phyloP scores from a whole-genome alignment of 140 eudicot species.

The Ambrosia hybrid region DNA sequence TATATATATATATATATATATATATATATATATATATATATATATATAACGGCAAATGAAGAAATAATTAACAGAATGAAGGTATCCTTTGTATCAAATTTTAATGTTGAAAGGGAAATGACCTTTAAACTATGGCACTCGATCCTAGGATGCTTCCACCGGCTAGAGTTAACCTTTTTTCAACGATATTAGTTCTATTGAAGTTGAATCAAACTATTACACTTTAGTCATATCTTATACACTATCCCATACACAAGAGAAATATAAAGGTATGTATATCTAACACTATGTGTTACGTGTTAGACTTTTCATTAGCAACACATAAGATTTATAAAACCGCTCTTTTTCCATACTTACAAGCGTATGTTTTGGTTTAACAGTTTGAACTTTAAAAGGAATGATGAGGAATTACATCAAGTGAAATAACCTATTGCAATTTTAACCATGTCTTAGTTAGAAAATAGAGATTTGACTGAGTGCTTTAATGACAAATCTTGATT shows the following conservation, averaged over 20 bases:
- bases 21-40: no score
- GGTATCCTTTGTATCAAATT: not conserved
- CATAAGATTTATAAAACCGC: not conserved
- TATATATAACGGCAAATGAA: not conserved
- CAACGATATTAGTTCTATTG: no score
- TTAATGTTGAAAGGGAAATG: constrained; percentile 17
- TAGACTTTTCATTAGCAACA: no score
- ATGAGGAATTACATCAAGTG: not conserved
- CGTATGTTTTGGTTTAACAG: not conserved
- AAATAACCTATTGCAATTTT: not conserved
- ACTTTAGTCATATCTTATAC: no score
- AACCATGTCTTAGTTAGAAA: not conserved
- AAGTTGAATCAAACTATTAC: no score
- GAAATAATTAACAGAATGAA: constrained; percentile 14
- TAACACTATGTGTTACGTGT: no score
- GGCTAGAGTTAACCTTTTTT: constrained; percentile 2
- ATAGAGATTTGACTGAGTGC: constrained; percentile 19
- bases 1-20: no score
- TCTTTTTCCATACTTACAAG: not conserved
- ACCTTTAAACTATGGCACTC: not conserved
- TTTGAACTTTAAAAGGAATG: not conserved
- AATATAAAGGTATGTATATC: no score
- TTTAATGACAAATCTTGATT: constrained; percentile 24
- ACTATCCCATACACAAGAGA: no score
- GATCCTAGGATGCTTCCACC: not conserved